Evolutionary conservation across 2,329 filamentous ascomycete genomes (phyloP).

Genomic region (Pleoardoris graminearum): DNA sequence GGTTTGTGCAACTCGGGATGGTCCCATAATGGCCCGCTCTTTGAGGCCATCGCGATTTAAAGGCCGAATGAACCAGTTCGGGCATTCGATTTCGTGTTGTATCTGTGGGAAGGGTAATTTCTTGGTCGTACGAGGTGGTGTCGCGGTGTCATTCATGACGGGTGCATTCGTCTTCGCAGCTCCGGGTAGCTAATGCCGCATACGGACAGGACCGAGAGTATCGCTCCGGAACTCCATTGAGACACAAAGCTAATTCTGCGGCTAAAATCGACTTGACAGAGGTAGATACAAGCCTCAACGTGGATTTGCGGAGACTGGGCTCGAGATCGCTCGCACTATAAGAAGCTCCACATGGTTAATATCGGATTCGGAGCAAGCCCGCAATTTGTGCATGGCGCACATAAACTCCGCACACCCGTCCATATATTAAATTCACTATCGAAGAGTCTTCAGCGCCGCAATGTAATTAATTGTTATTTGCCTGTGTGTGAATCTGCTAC

Average conservation of each 20-base stretch:
- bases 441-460: background rate
- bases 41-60: no score
- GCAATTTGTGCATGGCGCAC: slow-evolving; percentile 14
- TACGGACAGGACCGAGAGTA: slow-evolving; percentile 2
- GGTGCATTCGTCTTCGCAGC: background rate
- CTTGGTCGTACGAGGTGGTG: no score
- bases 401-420: background rate
- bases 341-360: slow-evolving; percentile 14
- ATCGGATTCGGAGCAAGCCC: slow-evolving; percentile 12
- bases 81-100: no score
- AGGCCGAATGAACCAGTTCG: no score
- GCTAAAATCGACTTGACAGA: background rate
- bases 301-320: background rate
- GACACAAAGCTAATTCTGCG: background rate
- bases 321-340: slow-evolving; percentile 16
- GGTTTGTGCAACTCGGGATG: no score
- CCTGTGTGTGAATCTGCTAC: no score
- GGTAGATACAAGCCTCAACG: background rate
- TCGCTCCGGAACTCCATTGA: background rate
- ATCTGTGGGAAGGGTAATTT: no score
- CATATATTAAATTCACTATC: slow-evolving; percentile 11
- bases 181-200: no score
- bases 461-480: no score
- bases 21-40: no score
- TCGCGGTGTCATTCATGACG: no score